Evolutionary conservation across 2,329 filamentous ascomycete genomes (phyloP).

Genomic region (Byssothecium circinans): DNA sequence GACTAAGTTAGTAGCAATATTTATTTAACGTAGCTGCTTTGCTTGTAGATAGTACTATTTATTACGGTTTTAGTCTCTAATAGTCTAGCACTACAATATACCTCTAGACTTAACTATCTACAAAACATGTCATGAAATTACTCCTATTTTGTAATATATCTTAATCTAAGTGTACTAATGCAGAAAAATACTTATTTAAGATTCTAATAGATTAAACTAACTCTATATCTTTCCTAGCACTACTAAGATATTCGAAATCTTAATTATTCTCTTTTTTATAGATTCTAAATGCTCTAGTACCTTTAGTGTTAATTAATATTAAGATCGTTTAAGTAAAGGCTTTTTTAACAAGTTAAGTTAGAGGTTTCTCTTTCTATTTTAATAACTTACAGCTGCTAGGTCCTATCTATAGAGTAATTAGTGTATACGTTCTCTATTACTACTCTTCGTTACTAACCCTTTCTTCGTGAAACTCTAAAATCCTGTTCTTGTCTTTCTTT

Average conservation of each 20-base stretch:
- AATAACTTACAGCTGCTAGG: neutral
- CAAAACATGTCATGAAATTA: neutral
- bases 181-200: neutral
- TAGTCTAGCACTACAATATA: constrained; percentile 2
- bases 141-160: neutral
- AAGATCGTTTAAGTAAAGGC: neutral
- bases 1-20: constrained; percentile 4
- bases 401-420: constrained; percentile 1
- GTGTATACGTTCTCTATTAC: neutral
- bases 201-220: constrained; percentile 1
- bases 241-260: constrained; percentile 1
- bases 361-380: constrained; percentile 1
- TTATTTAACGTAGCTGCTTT: neutral
- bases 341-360: neutral
- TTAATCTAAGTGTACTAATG: neutral
- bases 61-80: constrained; percentile 1
- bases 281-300: constrained; percentile 2
- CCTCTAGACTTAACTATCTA: neutral
- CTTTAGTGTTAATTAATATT: constrained; percentile 2
- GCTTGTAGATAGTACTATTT: neutral
- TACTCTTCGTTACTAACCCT: neutral
- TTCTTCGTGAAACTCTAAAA: constrained; percentile 2
- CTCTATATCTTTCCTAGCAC: neutral
- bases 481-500: neutral
- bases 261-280: neutral